phyloP scores from a whole-genome alignment of 805 yeast genomes.

The Komagataella kurtzmanii region DNA sequence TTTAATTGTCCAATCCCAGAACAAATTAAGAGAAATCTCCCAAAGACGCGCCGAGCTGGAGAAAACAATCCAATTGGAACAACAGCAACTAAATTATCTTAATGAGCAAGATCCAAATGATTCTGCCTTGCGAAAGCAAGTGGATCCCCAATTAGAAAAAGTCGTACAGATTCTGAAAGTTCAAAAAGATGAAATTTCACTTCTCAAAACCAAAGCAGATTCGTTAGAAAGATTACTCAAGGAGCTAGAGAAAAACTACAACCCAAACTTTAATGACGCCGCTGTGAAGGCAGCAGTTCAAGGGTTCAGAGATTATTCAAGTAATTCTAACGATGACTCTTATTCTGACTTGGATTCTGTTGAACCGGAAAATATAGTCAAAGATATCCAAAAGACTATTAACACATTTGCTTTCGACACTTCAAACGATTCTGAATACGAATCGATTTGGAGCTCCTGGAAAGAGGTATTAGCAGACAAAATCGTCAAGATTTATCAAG shows the following conservation, averaged over 20 bases:
- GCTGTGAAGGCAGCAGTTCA: conserved; percentile 69
- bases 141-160: conserved; percentile 12
- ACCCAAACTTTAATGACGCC: conserved; percentile 75
- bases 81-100: conserved; percentile 9
- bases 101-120: conserved; percentile 9
- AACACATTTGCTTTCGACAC: background rate
- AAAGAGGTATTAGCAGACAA: background rate
- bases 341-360: background rate
- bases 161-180: conserved; percentile 7
- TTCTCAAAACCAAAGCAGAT: conserved; percentile 9
- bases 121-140: background rate
- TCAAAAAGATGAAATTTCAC: conserved; percentile 6
- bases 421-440: background rate
- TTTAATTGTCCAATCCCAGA: conserved; percentile 16
- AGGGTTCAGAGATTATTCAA: conserved; percentile 32
- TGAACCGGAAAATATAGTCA: background rate
- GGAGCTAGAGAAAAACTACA: conserved; percentile 43
- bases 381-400: background rate
- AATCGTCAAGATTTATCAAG: background rate
- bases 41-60: conserved; percentile 6
- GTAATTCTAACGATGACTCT: conserved; percentile 12
- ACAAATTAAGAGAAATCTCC: conserved; percentile 6
- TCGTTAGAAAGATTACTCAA: conserved; percentile 33
- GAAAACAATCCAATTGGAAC: background rate
- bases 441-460: background rate